Percentiles rank a stretch among this genome's conserved stretches.
phyloP scores from a whole-genome alignment of 1,139 yeast genomes.

The Sugiyamaella paludigena region DNA sequence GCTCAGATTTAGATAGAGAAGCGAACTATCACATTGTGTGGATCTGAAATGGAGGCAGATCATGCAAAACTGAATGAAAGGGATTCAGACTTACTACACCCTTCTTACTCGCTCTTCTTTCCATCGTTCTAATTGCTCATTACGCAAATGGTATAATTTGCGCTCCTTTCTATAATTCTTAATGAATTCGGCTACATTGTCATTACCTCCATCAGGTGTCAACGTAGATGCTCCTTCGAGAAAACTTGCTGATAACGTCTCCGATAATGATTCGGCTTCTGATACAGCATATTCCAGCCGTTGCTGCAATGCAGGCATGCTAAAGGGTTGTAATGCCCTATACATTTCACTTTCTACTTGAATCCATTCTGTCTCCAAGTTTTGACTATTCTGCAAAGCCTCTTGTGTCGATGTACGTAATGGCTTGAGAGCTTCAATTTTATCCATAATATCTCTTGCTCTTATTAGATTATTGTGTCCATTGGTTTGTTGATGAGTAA shows the following conservation, averaged over 20 bases:
- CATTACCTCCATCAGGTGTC: slow-evolving; percentile 22
- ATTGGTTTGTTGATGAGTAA: slow-evolving; percentile 17
- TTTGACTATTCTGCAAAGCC: slow-evolving; percentile 19
- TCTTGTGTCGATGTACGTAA: slow-evolving; percentile 17
- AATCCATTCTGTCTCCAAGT: slow-evolving; percentile 32
- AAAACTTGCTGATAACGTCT: slow-evolving; percentile 37
- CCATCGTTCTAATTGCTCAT: slow-evolving; percentile 60
- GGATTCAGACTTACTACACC: too few species aligned
- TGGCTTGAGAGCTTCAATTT: slow-evolving; percentile 29
- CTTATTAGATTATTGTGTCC: slow-evolving; percentile 23
- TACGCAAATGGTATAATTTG: slow-evolving; percentile 51
- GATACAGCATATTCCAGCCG: slow-evolving; percentile 33
- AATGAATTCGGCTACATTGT: slow-evolving; percentile 41
- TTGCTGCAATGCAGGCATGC: slow-evolving; percentile 35
- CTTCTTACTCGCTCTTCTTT: slow-evolving; percentile 61
- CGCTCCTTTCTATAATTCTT: slow-evolving; percentile 47
- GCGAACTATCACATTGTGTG: too few species aligned
- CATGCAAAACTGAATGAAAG: too few species aligned
- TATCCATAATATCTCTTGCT: slow-evolving; percentile 24
- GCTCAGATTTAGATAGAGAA: too few species aligned
- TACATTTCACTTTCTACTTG: slow-evolving; percentile 43
- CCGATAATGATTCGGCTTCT: slow-evolving; percentile 38
- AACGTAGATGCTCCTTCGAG: slow-evolving; percentile 26
- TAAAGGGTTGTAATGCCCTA: slow-evolving; percentile 39
- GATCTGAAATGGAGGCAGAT: too few species aligned